Evolutionary conservation across 2,329 filamentous ascomycete species (phyloP).

Genomic region (Aspergillus tamarii): DNA sequence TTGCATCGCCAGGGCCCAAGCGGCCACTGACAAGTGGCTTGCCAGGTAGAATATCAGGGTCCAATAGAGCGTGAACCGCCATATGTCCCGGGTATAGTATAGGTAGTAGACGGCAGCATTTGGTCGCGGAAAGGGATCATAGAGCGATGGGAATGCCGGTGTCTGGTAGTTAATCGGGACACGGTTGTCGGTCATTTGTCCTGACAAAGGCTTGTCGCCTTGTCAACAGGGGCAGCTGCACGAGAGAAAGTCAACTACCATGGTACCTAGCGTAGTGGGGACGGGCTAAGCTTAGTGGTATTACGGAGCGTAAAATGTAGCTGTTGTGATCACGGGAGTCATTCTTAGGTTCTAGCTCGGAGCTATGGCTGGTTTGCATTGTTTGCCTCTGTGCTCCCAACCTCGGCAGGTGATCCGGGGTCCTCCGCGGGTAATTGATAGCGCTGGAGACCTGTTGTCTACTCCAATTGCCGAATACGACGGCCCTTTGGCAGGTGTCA

Average conservation of each 20-base stretch:
- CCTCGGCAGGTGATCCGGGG: constrained; percentile 39
- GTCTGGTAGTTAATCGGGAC: constrained; percentile 64
- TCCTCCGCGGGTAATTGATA: constrained; percentile 32
- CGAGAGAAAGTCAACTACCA: constrained; percentile 4
- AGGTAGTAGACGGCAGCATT: constrained; percentile 65
- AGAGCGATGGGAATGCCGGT: constrained; percentile 79
- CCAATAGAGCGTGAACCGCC: constrained; percentile 87
- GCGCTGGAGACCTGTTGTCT: not conserved
- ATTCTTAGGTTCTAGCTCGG: not conserved
- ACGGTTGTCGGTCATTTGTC: constrained; percentile 42
- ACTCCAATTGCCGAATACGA: not conserved
- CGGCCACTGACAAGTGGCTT: constrained; percentile 73
- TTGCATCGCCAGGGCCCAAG: constrained; percentile 74
- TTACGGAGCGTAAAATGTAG: not conserved
- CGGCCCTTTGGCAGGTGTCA: not conserved
- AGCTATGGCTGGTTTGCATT: constrained; percentile 32
- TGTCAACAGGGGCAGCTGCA: constrained; percentile 8
- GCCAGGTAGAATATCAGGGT: constrained; percentile 76
- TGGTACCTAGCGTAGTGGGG: constrained; percentile 6
- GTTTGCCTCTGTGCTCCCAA: constrained; percentile 32
- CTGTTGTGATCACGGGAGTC: not conserved
- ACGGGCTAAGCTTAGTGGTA: constrained; percentile 5
- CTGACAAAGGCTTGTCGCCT: constrained; percentile 4
- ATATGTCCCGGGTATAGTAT: constrained; percentile 76
- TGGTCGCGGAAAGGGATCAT: constrained; percentile 67